Evolutionary conservation across 495 filamentous ascomycete species (phyloP).

Genomic region (Penicillium roqueforti): DNA sequence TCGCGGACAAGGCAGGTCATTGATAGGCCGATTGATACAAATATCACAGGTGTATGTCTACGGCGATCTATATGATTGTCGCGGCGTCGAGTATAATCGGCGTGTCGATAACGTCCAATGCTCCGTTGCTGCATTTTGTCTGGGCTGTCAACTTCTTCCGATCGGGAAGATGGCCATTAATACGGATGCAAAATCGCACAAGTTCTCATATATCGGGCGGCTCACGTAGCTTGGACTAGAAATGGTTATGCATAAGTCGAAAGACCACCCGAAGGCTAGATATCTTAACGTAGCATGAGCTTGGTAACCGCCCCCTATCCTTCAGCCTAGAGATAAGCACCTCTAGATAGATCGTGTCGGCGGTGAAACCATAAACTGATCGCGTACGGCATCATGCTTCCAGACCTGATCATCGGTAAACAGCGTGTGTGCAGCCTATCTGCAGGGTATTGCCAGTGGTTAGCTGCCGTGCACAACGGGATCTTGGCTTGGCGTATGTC

Average conservation of each 20-base stretch:
- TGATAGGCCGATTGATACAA: constrained; percentile 50
- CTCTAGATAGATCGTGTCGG: constrained; percentile 59
- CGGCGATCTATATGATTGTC: constrained; percentile 45
- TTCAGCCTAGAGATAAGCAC: constrained; percentile 56
- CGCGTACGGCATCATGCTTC: constrained; percentile 71
- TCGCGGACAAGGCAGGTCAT: constrained; percentile 71
- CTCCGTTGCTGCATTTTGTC: constrained; percentile 42
- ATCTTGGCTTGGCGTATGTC: constrained; percentile 60
- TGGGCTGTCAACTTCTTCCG: constrained; percentile 45
- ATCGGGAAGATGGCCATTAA: constrained; percentile 63
- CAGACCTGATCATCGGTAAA: constrained; percentile 52
- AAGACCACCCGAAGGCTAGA: too few species aligned
- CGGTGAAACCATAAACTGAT: constrained; percentile 56
- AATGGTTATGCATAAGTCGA: too few species aligned
- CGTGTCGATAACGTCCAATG: constrained; percentile 48
- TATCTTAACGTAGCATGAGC: too few species aligned
- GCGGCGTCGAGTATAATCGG: constrained; percentile 47
- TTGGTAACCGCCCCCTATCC: constrained; percentile 59
- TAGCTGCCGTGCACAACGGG: too few species aligned
- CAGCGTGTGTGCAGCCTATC: constrained; percentile 50
- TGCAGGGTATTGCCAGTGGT: constrained; percentile 48
- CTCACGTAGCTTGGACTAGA: constrained; percentile 43
- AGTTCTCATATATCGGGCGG: constrained; percentile 43
- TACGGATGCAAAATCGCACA: constrained; percentile 36
- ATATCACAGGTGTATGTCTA: constrained; percentile 43